Percentiles rank a stretch among this genome's conserved stretches.
phyloP scores from a whole-genome alignment of 768 basidiomycete genomes.

The Russula sp. region DNA sequence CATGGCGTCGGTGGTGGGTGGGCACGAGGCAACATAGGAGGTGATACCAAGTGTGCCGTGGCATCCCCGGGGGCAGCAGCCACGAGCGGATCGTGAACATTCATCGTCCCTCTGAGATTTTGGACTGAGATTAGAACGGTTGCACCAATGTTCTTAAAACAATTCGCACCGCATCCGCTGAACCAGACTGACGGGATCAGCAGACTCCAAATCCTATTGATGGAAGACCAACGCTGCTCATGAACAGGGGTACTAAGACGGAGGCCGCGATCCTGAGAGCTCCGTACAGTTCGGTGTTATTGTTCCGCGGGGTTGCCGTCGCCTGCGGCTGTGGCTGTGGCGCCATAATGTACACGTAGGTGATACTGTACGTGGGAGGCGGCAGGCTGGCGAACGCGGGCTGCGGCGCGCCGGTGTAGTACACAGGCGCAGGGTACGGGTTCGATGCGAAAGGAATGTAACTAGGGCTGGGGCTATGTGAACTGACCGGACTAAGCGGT shows the following conservation, averaged over 20 bases:
- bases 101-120: no score
- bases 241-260: neutral
- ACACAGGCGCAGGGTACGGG: no score
- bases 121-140: no score
- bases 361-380: neutral
- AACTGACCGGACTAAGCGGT: neutral
- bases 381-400: neutral
- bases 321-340: neutral
- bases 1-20: no score
- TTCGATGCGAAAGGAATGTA: neutral
- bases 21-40: no score
- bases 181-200: neutral
- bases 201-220: neutral
- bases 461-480: neutral
- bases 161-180: neutral
- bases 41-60: no score
- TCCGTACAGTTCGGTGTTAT: neutral
- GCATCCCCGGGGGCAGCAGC: no score
- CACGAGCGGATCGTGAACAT: no score
- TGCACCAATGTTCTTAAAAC: no score
- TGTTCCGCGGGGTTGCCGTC: neutral
- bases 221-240: neutral
- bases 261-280: slow-evolving; percentile 8
- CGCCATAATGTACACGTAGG: neutral
- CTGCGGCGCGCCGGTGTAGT: no score